Base-by-base conservation (phyloP, 208 protist species). In the Perkinsela sp. region DNA sequence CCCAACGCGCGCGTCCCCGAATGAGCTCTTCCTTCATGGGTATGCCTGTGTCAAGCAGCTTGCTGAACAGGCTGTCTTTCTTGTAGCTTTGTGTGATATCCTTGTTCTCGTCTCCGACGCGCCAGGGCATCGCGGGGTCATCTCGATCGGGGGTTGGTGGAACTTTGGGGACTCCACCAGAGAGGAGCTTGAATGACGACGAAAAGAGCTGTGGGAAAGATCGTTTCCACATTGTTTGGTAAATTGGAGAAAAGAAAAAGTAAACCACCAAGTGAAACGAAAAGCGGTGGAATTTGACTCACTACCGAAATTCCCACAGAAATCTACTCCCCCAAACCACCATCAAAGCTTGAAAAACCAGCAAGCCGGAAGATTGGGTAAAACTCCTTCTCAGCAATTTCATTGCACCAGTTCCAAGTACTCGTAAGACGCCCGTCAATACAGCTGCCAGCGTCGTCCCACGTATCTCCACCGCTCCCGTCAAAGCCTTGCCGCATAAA, bases 361-460 rank as follows among this genome's bases (percentile, higher is more conserved):
- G 88, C 76, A 1, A 97, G 78, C 31, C 94, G 75, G 73, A 97
- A 97, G 28, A 97, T 72, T 16, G 89, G 85, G 70, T 93, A 97
- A 69, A 93, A 98, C 0, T 74, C 69, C 73, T 98, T 98, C 70
- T 81, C 85, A 40, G 90, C 84, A 48, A 97, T 86, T 31, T 80
- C 84, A 32, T 84, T 88, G 73, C 91, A 96, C 94, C 93, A 98
- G 73, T 98, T 96, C 92, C 95, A 98, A 66, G 93, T 90, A 67
- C 81, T 91, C 16, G 95, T 98, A 66, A 98, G 79, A 28, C 95
- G 85, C 2, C 95, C 95, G 74, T 98, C 94, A 65, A 97, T 96
- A 81, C 93, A 96, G 73, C 85, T 94, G 30, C 94, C 94, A 2
- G 94, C 94, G 74, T 95, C 90, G 67, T 94, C 92, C 80, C 94